Conservation (phyloP, 768 basidiomycete genomes). For the Psilocybe subaeruginosa region DNA sequence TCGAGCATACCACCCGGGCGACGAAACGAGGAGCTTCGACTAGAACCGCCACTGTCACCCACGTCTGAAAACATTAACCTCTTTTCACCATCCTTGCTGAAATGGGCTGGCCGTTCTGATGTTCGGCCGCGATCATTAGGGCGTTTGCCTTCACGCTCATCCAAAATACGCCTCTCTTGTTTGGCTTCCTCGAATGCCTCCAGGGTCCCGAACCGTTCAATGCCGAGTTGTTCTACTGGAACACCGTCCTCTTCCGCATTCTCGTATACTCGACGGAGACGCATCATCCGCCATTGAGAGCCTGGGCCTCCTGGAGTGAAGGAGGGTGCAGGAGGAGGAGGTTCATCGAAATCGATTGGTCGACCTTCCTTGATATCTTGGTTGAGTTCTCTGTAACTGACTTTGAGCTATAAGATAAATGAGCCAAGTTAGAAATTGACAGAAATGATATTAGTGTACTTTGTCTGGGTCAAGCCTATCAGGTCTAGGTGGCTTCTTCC, state of each 20-base stretch:
- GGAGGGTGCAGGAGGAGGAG: constrained; percentile 45
- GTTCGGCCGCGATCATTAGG: constrained; percentile 33
- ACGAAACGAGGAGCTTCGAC: constrained; percentile 86
- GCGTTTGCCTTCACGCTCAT: constrained; percentile 73
- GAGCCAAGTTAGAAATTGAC: neutral
- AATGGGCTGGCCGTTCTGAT: constrained; percentile 32
- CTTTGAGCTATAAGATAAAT: constrained; percentile 48
- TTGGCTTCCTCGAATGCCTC: constrained; percentile 88
- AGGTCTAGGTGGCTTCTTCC: constrained; percentile 62
- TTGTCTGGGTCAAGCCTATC: constrained; percentile 73
- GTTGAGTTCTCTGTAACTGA: constrained; percentile 69
- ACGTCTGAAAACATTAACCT: constrained; percentile 73
- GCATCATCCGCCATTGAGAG: constrained; percentile 98
- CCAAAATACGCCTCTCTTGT: constrained; percentile 83
- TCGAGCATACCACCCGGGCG: constrained; percentile 70
- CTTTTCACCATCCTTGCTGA: constrained; percentile 45
- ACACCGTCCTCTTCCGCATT: constrained; percentile 83
- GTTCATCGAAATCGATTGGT: constrained; percentile 40
- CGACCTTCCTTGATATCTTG: constrained; percentile 51
- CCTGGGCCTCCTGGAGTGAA: constrained; percentile 87
- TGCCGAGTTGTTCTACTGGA: constrained; percentile 74
- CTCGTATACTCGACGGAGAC: constrained; percentile 87
- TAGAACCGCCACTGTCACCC: constrained; percentile 63
- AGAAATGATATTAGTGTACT: constrained; percentile 38
- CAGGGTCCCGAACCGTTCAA: constrained; percentile 87